phyloP scores from a whole-genome alignment of 2,329 filamentous ascomycete genomes.

The Talaromyces sp. region DNA sequence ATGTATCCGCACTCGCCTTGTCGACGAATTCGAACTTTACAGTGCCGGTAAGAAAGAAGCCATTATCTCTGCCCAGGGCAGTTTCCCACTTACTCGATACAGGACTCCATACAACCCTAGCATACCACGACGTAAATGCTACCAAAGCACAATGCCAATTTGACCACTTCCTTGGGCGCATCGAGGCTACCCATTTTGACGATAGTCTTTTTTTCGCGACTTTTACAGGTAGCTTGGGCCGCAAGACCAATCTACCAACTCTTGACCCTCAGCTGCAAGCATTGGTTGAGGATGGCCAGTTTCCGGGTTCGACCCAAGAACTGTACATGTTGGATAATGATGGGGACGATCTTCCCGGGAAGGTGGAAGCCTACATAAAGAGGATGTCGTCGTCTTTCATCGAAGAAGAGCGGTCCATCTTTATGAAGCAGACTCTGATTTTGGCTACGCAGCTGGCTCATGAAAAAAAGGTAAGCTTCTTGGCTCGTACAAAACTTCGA shows the following conservation, averaged over 20 bases:
- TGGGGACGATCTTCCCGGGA: conserved; percentile 46
- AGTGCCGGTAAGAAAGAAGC: conserved; percentile 38
- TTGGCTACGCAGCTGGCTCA: conserved; percentile 34
- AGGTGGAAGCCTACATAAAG: conserved; percentile 52
- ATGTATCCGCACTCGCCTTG: conserved; percentile 55
- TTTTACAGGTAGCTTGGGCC: conserved; percentile 39
- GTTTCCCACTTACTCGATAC: background rate
- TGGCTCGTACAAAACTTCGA: conserved; percentile 8
- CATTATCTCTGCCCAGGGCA: background rate
- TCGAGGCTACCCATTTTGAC: conserved; percentile 55
- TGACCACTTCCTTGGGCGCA: conserved; percentile 45
- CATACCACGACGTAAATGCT: conserved; percentile 48
- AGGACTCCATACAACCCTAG: conserved; percentile 49
- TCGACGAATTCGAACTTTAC: conserved; percentile 56
- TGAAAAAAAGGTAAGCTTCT: conserved; percentile 31
- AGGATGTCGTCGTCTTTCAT: conserved; percentile 44
- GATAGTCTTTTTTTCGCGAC: conserved; percentile 46
- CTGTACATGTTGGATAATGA: conserved; percentile 49
- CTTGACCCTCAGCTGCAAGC: conserved; percentile 40
- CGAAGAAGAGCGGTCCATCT: conserved; percentile 46
- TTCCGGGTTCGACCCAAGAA: conserved; percentile 33
- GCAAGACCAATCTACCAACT: conserved; percentile 31
- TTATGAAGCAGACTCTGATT: conserved; percentile 48
- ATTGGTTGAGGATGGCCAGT: conserved; percentile 34
- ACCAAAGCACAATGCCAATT: conserved; percentile 47